Conservation (phyloP, 129 eudicot species). For the Flaveria brownii region DNA sequence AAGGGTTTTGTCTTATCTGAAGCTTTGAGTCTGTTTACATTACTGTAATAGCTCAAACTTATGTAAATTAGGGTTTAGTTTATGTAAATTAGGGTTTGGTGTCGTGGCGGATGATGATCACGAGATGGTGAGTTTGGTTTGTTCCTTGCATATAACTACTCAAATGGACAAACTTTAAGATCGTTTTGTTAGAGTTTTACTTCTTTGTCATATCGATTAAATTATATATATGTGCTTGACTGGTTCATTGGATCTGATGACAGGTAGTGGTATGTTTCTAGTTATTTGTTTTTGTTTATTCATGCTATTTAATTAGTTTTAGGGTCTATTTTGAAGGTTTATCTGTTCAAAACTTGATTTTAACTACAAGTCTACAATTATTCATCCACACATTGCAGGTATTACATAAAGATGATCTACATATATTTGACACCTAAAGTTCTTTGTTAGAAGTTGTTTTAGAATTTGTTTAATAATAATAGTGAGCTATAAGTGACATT, state of each 20-base stretch:
- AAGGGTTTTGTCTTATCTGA: neutral
- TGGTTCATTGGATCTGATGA: constrained; percentile 18
- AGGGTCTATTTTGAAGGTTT: constrained; percentile 6
- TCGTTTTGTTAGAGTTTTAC: constrained; percentile 25
- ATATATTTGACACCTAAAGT: neutral
- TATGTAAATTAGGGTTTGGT: neutral
- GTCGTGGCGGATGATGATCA: neutral
- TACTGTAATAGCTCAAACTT: neutral
- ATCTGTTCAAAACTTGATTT: neutral
- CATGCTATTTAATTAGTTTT: neutral
- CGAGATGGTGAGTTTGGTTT: neutral
- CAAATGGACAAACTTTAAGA: constrained; percentile 5
- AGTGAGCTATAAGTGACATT: neutral
- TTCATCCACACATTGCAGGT: constrained; percentile 6
- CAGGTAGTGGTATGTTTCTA: neutral
- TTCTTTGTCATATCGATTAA: neutral
- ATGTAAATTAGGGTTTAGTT: constrained; percentile 15
- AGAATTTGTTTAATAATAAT: neutral
- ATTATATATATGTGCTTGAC: neutral
- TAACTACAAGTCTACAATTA: neutral
- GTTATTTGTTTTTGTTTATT: neutral
- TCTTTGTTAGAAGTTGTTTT: neutral
- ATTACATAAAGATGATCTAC: neutral
- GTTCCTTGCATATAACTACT: neutral
- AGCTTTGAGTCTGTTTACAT: neutral